Evolutionary conservation across 2,329 filamentous ascomycete genomes (phyloP).

Genomic region (Fusarium sp.): DNA sequence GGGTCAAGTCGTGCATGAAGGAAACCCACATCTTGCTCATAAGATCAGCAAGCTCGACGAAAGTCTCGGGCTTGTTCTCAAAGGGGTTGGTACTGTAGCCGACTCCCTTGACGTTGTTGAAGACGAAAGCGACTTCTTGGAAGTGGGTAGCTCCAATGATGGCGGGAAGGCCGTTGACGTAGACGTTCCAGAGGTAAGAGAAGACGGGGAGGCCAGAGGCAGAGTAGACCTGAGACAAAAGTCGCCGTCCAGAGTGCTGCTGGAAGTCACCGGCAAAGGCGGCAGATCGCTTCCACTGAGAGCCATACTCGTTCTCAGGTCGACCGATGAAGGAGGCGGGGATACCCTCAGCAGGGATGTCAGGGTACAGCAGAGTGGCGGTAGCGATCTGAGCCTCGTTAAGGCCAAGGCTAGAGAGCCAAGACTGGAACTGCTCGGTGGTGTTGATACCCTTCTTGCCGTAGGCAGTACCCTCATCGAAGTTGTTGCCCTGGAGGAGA

Average conservation of each 20-base stretch:
- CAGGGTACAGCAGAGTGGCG: constrained; percentile 59
- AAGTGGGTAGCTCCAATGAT: constrained; percentile 40
- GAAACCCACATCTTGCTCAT: constrained; percentile 64
- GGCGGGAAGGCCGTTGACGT: constrained; percentile 59
- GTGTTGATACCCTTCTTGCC: constrained; percentile 65
- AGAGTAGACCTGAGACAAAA: constrained; percentile 64
- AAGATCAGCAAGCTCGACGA: constrained; percentile 53
- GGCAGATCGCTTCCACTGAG: constrained; percentile 64
- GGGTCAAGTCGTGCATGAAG: constrained; percentile 48
- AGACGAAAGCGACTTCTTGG: constrained; percentile 44
- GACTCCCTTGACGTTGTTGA: constrained; percentile 57
- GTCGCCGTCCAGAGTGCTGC: constrained; percentile 66
- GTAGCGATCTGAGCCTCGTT: constrained; percentile 42
- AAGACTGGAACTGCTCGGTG: constrained; percentile 59
- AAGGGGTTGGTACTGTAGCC: constrained; percentile 54
- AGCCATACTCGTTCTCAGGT: constrained; percentile 50
- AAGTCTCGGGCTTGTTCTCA: constrained; percentile 52
- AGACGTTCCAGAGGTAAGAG: constrained; percentile 66
- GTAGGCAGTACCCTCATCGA: constrained; percentile 71
- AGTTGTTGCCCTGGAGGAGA: constrained; percentile 70
- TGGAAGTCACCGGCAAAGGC: constrained; percentile 65
- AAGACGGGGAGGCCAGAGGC: constrained; percentile 53
- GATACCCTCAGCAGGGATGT: constrained; percentile 59
- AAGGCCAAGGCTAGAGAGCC: constrained; percentile 32
- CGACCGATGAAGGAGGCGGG: constrained; percentile 55